Evolutionary conservation across 805 yeast species (phyloP).

Genomic region (Lipomyces anomalus): DNA sequence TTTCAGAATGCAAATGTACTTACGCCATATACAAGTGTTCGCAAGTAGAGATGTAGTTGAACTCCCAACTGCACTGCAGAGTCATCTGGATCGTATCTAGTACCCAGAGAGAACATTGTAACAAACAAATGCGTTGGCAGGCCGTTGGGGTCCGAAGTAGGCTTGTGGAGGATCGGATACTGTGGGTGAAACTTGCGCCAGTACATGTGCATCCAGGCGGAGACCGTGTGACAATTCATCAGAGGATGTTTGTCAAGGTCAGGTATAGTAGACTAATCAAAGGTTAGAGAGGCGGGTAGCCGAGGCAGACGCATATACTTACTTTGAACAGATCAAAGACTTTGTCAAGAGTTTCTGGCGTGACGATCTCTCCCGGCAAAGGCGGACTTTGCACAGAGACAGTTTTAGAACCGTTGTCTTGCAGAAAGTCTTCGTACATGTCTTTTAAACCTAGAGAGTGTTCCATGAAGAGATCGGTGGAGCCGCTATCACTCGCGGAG

Average conservation of each 20-base stretch:
- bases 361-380: slow-evolving; percentile 7
- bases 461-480: slow-evolving; percentile 6
- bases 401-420: background rate
- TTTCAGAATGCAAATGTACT: background rate
- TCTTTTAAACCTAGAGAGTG: background rate
- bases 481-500: slow-evolving; percentile 4
- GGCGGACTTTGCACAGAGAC: slow-evolving; percentile 5
- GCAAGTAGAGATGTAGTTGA: slow-evolving; percentile 10
- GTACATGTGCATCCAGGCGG: slow-evolving; percentile 29
- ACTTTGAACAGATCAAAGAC: slow-evolving; percentile 5
- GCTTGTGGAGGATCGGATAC: slow-evolving; percentile 40
- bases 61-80: slow-evolving; percentile 6
- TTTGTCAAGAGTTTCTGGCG: slow-evolving; percentile 10
- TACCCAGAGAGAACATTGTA: slow-evolving; percentile 30
- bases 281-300: background rate
- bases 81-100: slow-evolving; percentile 25
- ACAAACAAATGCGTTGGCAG: slow-evolving; percentile 26
- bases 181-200: slow-evolving; percentile 37
- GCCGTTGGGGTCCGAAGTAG: slow-evolving; percentile 30
- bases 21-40: slow-evolving; percentile 14
- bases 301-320: too few relatives aligned
- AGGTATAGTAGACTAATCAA: slow-evolving; percentile 3
- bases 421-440: background rate
- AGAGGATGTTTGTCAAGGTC: slow-evolving; percentile 6
- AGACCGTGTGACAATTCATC: slow-evolving; percentile 16